phyloP scores from a whole-genome alignment of 371 early-diverging fungal species.

The Rhizopus delemar region DNA sequence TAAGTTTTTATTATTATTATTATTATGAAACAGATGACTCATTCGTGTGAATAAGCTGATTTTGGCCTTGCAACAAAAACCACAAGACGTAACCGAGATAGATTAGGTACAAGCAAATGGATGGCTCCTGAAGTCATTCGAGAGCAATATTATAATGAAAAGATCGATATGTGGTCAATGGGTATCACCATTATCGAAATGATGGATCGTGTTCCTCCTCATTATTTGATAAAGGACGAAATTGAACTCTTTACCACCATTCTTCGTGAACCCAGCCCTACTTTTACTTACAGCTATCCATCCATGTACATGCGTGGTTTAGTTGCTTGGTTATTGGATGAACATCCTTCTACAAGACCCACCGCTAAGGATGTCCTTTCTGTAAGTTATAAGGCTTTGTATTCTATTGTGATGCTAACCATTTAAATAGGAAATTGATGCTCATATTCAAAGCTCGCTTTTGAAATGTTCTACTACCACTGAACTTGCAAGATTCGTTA shows the following conservation, averaged over 20 bases:
- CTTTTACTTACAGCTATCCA: conserved; percentile 53
- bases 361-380: conserved; percentile 41
- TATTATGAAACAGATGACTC: not conserved
- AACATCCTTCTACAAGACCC: conserved; percentile 43
- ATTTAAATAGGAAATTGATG: conserved; percentile 27
- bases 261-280: conserved; percentile 48
- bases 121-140: conserved; percentile 95
- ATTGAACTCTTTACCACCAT: conserved; percentile 46
- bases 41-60: conserved; percentile 26
- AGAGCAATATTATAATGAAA: conserved; percentile 80
- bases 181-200: conserved; percentile 91
- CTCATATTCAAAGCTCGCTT: conserved; percentile 23
- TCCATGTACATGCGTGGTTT: conserved; percentile 56
- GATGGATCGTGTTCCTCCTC: conserved; percentile 60
- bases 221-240: conserved; percentile 53
- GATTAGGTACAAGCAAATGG: conserved; percentile 97
- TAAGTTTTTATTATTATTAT: conserved; percentile 4
- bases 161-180: conserved; percentile 95
- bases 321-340: conserved; percentile 55
- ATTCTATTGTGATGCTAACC: not conserved
- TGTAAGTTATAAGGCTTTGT: conserved; percentile 18
- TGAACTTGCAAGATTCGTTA: conserved; percentile 28
- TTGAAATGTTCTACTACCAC: conserved; percentile 21
- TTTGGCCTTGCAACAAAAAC: conserved; percentile 50
- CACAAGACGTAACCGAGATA: conserved; percentile 64